phyloP scores from a whole-genome alignment of 2,329 filamentous ascomycete genomes.

The Malbranchea cinnamomea region DNA sequence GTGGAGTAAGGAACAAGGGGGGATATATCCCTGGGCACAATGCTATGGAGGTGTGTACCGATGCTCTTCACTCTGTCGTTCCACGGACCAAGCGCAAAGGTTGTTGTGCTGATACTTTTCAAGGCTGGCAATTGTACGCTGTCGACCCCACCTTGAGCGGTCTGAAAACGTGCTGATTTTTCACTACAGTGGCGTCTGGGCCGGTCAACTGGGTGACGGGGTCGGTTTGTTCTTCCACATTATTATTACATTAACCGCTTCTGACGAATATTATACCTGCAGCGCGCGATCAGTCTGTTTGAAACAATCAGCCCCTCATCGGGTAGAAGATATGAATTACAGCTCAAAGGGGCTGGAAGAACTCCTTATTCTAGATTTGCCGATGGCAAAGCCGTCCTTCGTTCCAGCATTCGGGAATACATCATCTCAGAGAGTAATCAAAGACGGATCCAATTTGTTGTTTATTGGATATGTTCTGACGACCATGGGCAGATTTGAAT shows the following conservation, averaged over 20 bases:
- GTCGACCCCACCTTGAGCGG: no score
- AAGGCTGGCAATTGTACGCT: conserved; percentile 36
- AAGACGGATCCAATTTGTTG: conserved; percentile 2
- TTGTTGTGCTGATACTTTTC: conserved; percentile 2
- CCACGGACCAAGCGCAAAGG: not conserved
- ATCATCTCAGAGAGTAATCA: conserved; percentile 66
- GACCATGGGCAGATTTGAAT: conserved; percentile 41
- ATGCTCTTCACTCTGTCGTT: conserved; percentile 4
- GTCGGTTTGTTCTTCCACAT: conserved; percentile 15
- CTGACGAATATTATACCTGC: conserved; percentile 3
- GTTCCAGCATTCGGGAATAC: conserved; percentile 89
- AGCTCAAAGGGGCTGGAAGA: conserved; percentile 83
- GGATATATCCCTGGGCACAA: conserved; percentile 96
- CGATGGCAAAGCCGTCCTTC: conserved; percentile 82
- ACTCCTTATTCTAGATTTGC: conserved; percentile 95
- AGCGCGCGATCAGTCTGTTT: conserved; percentile 80
- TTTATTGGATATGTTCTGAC: conserved; percentile 2
- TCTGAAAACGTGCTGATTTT: no score
- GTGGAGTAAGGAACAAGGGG: conserved; percentile 56
- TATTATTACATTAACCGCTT: not conserved
- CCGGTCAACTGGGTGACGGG: conserved; percentile 87
- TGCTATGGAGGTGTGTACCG: conserved; percentile 70
- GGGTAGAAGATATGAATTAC: conserved; percentile 67
- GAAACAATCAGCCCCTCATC: conserved; percentile 65
- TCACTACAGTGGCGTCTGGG: conserved; percentile 63